These are phyloP conservation scores for Litchi chinensis DNA, from an alignment of 345 rosid genomes.

Conservation along the genomic window DNA sequence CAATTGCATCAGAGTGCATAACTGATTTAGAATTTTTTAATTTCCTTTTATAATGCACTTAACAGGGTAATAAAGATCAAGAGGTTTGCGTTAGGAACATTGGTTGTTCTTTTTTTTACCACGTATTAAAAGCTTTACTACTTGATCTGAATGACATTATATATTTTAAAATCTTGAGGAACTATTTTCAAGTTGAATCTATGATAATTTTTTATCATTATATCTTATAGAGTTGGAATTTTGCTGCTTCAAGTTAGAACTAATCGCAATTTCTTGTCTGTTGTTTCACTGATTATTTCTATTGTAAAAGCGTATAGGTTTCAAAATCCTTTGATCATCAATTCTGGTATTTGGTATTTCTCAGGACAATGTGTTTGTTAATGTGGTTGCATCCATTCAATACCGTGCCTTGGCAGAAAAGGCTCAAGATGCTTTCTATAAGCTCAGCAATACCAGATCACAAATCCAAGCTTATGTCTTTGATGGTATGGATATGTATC, in stretches of 20 bases:
- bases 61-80: not conserved
- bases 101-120: not conserved
- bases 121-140: not conserved
- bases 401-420: conserved; percentile 43
- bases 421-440: conserved; percentile 46
- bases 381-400: conserved; percentile 49
- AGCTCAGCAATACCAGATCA: conserved; percentile 43
- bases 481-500: conserved; percentile 31
- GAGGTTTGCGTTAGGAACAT: not conserved
- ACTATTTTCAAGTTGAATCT: not conserved
- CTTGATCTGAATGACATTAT: not conserved
- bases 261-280: not conserved
- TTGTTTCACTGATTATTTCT: not conserved
- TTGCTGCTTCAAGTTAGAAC: not conserved
- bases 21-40: not conserved
- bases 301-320: not conserved
- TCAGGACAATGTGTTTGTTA: conserved; percentile 50
- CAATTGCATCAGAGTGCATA: not conserved
- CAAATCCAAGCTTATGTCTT: conserved; percentile 50
- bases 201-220: not conserved
- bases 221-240: not conserved
- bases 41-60: not conserved
- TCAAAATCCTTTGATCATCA: not conserved
- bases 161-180: not conserved
- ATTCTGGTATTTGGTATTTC: not conserved